Base-by-base conservation (phyloP, 2,329 filamentous ascomycete genomes). In the Cladobotryum protrusum region DNA sequence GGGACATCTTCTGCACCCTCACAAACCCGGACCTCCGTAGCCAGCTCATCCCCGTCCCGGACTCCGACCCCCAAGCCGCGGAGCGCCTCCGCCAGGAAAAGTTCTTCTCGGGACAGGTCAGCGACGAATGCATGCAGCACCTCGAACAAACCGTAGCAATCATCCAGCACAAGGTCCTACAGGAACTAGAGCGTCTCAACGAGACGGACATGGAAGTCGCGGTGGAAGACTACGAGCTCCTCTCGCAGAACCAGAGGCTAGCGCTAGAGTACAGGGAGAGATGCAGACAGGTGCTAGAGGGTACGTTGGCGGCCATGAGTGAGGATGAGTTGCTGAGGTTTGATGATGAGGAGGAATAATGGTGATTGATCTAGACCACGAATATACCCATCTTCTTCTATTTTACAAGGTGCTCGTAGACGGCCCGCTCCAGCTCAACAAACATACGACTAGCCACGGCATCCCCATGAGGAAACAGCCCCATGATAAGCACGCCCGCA, bases 191-290 rank as follows among this genome's bases (percentile, higher is more conserved):
- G 54, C 57, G 67, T 44, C 61, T 82, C 13, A 66, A 71, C 24
- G 71, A 74, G 54, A 70, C 72, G 3, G 76, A 78, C 29, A 61
- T 72, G 4, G 69, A 72, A 48, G 62, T 67, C 6, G 67, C 68
- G 3, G 72, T 71, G 2, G 68, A 65, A 2, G 69, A 68, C 1
- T 67, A 67, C 13, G 61, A 56, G 34, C 45, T 61, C 13, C 54
- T 69, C 40, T 77, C 72, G 39, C 55, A 53, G 9, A 76, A 76
- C 46, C 77, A 80, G 63, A 57, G 60, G 41, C 59, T 81, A 39
- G 78, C 74, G 13, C 43, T 72, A 15, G 62, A 67, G n/a, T 81
- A 82, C 56, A 65, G 78, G 19, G 58, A 60, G 24, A 69, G 76
- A 54, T 80, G 75, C 56, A 67, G 70, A 47, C 67, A 62, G 18